Base-by-base conservation (phyloP, 495 filamentous ascomycete species). In the Aspergillus asperescens region DNA sequence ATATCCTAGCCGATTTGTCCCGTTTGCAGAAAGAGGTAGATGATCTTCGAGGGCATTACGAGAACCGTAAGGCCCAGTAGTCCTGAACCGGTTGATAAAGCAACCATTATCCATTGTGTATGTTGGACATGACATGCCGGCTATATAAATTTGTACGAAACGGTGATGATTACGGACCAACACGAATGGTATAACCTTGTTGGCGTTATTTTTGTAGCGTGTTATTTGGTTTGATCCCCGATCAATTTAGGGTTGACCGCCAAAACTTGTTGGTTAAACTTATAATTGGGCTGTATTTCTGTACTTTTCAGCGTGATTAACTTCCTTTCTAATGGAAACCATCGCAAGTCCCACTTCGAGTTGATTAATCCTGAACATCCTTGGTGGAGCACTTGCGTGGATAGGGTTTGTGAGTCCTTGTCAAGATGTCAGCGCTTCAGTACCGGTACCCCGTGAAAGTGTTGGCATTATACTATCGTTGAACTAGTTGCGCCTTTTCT, bases 21-120 rank as follows among this genome's bases (percentile, higher is more conserved):
- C 78, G 80, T 40, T 64, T 89, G 51, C 85, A 85, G 65, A 79
- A 75, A 65, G 86, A 89, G 62, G 86, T 89, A 39, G 85, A 89
- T 67, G 82, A 81, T 41, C 62, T 87, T 28, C 76, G 83, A 55
- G 82, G 80, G 1, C 77, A 77, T 51, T 82, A 77, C 54, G 75
- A 73, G 47, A 66, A 60, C 32, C 56, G 50, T 13, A 56, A 44
- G 34, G 34, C 52, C n/a, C 53, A 47, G 10, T 54, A 58, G 6
- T 55, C 40, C 41, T 25, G 41, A 43, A 23, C 20, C 1, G 1
- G 24, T 41, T 34, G 8, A 37, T 31, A 40, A 1, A 43, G 15
- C 24, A 28, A 15, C 13, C 41, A 18, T 15, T n/a, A 23, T 23
- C 12, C 2, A 5, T 3, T 37, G 4, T 42, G 20, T 7, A 25